Percentiles rank a stretch among this genome's conserved stretches.
phyloP scores from a whole-genome alignment of 2,329 filamentous ascomycete genomes.

The Monilinia vaccinii-corymbosi region DNA sequence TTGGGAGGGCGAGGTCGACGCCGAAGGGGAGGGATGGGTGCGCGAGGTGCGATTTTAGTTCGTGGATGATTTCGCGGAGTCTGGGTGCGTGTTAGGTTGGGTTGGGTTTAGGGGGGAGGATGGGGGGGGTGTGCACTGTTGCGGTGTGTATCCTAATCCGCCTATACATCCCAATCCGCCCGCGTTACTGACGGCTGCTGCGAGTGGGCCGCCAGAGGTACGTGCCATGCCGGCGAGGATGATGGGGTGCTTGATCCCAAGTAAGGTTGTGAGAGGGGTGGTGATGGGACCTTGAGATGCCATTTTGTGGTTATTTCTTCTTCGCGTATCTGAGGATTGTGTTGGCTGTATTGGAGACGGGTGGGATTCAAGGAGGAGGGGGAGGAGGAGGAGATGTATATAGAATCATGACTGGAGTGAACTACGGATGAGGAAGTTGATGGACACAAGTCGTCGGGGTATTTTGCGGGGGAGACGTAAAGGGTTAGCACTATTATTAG shows the following conservation, averaged over 20 bases:
- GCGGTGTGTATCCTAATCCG: constrained; percentile 61
- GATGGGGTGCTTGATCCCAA: constrained; percentile 81
- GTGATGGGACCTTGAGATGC: constrained; percentile 38
- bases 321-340: not conserved
- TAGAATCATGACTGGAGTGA: not conserved
- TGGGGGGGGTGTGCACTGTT: not conserved
- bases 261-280: constrained; percentile 68
- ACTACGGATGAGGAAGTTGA: not conserved
- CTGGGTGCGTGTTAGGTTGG: not conserved
- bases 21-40: constrained; percentile 71
- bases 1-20: constrained; percentile 82
- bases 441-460: not conserved
- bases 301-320: not conserved
- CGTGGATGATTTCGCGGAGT: constrained; percentile 70
- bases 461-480: not conserved
- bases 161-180: constrained; percentile 69
- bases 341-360: not conserved
- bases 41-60: constrained; percentile 68
- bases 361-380: not conserved
- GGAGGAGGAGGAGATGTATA: too few species aligned
- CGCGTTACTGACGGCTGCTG: constrained; percentile 73
- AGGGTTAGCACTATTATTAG: too few species aligned
- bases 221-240: constrained; percentile 91
- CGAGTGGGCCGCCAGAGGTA: constrained; percentile 67
- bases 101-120: not conserved